A percentile compares a stretch with the other conserved stretches of the same genome.
Evolutionary conservation across 192 early-diverging fungal species (phyloP).

Genomic region (Coemansia asiatica): DNA sequence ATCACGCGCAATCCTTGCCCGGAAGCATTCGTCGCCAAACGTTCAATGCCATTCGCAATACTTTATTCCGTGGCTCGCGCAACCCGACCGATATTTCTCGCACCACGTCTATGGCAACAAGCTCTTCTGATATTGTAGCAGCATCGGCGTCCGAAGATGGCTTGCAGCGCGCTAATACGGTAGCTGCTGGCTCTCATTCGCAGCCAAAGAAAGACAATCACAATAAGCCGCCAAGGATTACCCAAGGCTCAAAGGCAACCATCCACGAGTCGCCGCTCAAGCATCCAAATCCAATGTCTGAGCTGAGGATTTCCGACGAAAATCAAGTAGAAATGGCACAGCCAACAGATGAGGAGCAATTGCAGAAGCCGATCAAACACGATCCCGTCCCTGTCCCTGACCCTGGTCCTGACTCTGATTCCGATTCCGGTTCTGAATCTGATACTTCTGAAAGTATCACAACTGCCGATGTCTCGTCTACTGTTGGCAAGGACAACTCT

Average conservation of each 20-base stretch:
- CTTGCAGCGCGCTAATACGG: neutral
- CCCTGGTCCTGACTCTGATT: neutral
- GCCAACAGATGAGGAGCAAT: neutral
- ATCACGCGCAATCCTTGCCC: conserved; percentile 1
- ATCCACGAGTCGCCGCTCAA: conserved; percentile 12
- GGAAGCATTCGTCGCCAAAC: conserved; percentile 14
- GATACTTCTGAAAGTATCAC: neutral
- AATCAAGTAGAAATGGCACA: neutral
- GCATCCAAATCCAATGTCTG: neutral
- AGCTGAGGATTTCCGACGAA: neutral
- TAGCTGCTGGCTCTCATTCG: neutral
- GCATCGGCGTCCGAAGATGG: neutral
- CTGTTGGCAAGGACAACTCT: neutral
- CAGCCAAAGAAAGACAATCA: neutral
- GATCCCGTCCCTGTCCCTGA: neutral
- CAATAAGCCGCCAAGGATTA: neutral
- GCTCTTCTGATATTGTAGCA: neutral
- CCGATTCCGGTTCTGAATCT: neutral
- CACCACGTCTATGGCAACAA: neutral
- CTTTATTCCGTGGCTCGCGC: conserved; percentile 11
- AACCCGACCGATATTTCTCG: neutral
- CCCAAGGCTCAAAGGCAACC: neutral
- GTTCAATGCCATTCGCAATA: conserved; percentile 24
- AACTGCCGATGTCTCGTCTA: neutral
- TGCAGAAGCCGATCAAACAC: neutral